Conservation (phyloP, 345 rosid genomes). For the Eutrema heterophyllum region DNA sequence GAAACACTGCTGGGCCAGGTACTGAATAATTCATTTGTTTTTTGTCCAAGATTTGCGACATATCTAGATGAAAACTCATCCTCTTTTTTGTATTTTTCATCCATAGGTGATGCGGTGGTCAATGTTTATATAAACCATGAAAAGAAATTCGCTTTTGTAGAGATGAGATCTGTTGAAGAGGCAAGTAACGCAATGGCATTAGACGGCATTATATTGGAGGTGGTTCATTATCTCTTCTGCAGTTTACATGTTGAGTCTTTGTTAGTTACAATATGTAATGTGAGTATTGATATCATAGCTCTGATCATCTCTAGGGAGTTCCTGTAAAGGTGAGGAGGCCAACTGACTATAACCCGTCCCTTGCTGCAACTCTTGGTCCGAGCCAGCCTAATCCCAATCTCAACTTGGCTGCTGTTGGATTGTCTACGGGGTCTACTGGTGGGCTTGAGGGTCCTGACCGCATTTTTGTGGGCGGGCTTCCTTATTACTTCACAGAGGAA, state of each 20-base stretch:
- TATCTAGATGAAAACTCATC: slow-evolving; percentile 3
- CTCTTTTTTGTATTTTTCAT: neutral
- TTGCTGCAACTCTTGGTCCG: slow-evolving; percentile 97
- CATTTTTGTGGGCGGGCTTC: slow-evolving; percentile 95
- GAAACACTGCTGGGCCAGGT: slow-evolving; percentile 99
- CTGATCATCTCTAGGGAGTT: slow-evolving; percentile 59
- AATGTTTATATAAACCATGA: slow-evolving; percentile 98
- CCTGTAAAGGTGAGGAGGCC: slow-evolving; percentile 99
- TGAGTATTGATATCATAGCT: slow-evolving; percentile 1
- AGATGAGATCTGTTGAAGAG: slow-evolving; percentile 99
- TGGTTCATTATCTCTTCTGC: slow-evolving; percentile 2
- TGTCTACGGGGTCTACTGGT: slow-evolving; percentile 85
- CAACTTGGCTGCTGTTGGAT: slow-evolving; percentile 90
- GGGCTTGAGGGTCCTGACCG: slow-evolving; percentile 99
- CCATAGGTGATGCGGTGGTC: slow-evolving; percentile 94
- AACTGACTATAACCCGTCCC: slow-evolving; percentile 91
- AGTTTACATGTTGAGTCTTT: neutral
- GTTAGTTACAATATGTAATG: neutral
- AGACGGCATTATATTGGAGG: slow-evolving; percentile 97
- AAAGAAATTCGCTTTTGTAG: slow-evolving; percentile 99
- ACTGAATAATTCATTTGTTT: neutral
- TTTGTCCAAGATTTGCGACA: neutral
- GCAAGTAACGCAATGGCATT: slow-evolving; percentile 99
- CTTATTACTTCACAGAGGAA: slow-evolving; percentile 89
- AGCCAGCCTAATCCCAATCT: slow-evolving; percentile 97